Conservation (phyloP, 805 yeast genomes). For the Candida cerambycidarum region DNA sequence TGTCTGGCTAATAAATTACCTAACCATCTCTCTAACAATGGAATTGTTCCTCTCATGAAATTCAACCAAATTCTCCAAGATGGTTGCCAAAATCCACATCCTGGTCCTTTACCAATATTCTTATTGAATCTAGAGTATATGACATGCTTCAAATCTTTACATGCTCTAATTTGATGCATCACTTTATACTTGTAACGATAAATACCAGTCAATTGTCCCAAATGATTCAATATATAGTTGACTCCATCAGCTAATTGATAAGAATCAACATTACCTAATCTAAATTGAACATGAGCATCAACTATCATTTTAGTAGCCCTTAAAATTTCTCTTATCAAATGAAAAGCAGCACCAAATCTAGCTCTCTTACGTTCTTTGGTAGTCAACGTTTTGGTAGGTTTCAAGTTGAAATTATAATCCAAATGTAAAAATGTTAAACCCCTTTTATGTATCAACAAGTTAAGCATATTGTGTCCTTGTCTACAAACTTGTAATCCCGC, state of each 20-base stretch:
- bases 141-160: conserved; percentile 92
- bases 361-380: conserved; percentile 96
- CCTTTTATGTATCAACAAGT: conserved; percentile 81
- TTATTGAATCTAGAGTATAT: conserved; percentile 82
- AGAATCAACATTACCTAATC: conserved; percentile 89
- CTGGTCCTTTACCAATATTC: conserved; percentile 95
- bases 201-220: conserved; percentile 95
- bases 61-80: conserved; percentile 97
- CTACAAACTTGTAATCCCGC: conserved; percentile 92
- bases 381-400: conserved; percentile 93
- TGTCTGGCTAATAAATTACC: conserved; percentile 89
- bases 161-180: conserved; percentile 96
- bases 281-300: conserved; percentile 88
- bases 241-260: conserved; percentile 94
- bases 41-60: conserved; percentile 88
- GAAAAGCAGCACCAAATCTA: conserved; percentile 95
- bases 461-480: conserved; percentile 94
- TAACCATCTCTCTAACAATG: conserved; percentile 90
- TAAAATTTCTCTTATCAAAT: conserved; percentile 84
- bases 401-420: conserved; percentile 92
- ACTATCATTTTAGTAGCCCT: conserved; percentile 82
- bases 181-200: conserved; percentile 96
- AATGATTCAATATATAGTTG: conserved; percentile 84
- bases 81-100: conserved; percentile 99
- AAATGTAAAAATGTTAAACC: conserved; percentile 91